Percentiles rank a stretch among this genome's conserved stretches.
phyloP scores from a whole-genome alignment of 108 stramenopile species.

The Craspedostauros australis region DNA sequence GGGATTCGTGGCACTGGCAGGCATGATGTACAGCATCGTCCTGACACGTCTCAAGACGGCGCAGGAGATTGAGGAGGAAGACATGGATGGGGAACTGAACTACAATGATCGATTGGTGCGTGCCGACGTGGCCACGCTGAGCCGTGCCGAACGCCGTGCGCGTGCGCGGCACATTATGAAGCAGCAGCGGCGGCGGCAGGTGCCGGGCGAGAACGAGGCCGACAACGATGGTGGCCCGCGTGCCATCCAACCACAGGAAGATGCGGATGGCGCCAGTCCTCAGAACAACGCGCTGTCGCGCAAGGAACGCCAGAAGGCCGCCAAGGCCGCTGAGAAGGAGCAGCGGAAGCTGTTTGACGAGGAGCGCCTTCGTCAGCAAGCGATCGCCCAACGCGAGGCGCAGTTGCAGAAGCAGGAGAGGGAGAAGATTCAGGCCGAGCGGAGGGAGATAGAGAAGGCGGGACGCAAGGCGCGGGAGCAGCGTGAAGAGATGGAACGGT shows the following conservation, averaged over 20 bases:
- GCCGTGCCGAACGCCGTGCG: constrained; percentile 57
- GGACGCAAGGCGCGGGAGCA: no score
- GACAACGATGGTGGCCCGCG: background rate
- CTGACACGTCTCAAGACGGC: constrained; percentile 18
- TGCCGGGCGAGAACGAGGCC: constrained; percentile 1
- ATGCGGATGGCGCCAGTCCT: no score
- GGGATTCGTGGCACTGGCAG: constrained; percentile 25
- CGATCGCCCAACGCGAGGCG: constrained; percentile 18
- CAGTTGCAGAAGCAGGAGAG: constrained; percentile 11
- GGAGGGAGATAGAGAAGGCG: no score
- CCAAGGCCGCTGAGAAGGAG: constrained; percentile 51
- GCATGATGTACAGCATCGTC: constrained; percentile 17
- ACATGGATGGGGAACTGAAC: constrained; percentile 6
- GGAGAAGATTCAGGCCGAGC: no score
- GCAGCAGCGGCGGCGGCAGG: constrained; percentile 31
- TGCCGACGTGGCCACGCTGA: constrained; percentile 53
- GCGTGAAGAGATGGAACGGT: no score
- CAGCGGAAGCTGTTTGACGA: constrained; percentile 48
- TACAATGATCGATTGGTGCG: constrained; percentile 47
- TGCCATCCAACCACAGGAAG: background rate
- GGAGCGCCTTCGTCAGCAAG: constrained; percentile 39
- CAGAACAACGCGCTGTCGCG: constrained; percentile 19
- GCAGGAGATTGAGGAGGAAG: constrained; percentile 23
- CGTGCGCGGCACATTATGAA: constrained; percentile 60
- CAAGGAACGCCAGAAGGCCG: constrained; percentile 61